Evolutionary conservation across 495 filamentous ascomycete genomes (phyloP).

Genomic region (Cladorrhinum samala): DNA sequence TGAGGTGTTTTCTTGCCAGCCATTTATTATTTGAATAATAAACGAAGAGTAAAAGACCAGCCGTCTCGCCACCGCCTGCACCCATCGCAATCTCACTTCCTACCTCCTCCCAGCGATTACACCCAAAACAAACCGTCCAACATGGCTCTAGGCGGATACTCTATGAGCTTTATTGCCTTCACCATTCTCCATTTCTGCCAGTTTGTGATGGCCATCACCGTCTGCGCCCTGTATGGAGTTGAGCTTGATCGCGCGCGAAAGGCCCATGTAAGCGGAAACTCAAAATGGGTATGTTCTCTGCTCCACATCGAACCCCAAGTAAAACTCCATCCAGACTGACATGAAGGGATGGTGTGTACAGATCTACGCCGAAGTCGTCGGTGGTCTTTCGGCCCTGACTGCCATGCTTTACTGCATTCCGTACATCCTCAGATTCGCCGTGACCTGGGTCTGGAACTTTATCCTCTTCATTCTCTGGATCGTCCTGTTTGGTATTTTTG

Average conservation of each 20-base stretch:
- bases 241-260: constrained; percentile 59
- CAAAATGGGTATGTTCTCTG: constrained; percentile 57
- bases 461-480: constrained; percentile 72
- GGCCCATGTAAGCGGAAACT: constrained; percentile 43
- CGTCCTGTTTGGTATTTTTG: constrained; percentile 76
- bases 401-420: constrained; percentile 58
- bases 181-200: constrained; percentile 59
- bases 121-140: background rate
- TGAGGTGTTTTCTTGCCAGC: no score
- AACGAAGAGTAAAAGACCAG: no score
- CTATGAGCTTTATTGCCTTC: constrained; percentile 38
- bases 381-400: constrained; percentile 53
- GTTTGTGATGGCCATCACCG: constrained; percentile 66
- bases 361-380: constrained; percentile 66
- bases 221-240: constrained; percentile 71
- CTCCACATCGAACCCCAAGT: background rate
- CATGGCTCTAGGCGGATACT: constrained; percentile 34
- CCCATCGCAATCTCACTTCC: no score
- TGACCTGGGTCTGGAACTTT: constrained; percentile 61
- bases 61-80: no score
- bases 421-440: constrained; percentile 47
- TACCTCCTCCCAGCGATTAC: background rate
- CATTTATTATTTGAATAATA: no score
- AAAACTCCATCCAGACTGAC: background rate
- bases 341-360: constrained; percentile 23